phyloP scores from a whole-genome alignment of 345 rosid genomes.

The Punica granatum region DNA sequence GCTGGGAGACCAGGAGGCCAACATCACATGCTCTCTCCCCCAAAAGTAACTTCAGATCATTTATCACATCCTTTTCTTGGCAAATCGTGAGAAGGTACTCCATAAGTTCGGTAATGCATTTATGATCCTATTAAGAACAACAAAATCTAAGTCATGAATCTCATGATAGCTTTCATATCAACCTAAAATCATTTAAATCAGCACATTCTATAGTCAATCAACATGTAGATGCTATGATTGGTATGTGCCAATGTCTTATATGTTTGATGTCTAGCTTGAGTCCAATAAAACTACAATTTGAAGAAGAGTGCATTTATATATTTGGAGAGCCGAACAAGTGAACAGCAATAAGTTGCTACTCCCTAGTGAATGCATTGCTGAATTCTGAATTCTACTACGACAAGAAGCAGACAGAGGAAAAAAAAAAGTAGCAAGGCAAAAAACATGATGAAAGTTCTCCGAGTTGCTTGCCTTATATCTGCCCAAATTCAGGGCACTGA shows the following conservation, averaged over 20 bases:
- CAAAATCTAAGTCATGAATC: not conserved
- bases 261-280: not conserved
- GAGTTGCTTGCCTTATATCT: conserved; percentile 55
- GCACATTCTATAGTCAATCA: not conserved
- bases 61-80: conserved; percentile 29
- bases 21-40: conserved; percentile 42
- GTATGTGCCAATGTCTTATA: not conserved
- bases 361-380: not conserved
- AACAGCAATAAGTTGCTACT: not conserved
- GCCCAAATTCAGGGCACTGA: conserved; percentile 61
- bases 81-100: conserved; percentile 56
- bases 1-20: conserved; percentile 83
- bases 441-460: not conserved
- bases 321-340: not conserved
- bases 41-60: conserved; percentile 37
- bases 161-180: not conserved
- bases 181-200: not conserved
- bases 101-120: conserved; percentile 50
- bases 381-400: not conserved
- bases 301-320: not conserved
- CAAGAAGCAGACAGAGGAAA: not conserved
- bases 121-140: conserved; percentile 37
- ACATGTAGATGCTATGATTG: not conserved
- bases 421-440: not conserved
- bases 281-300: not conserved